Percentiles rank a stretch among this genome's conserved stretches.
phyloP scores from a whole-genome alignment of 495 filamentous ascomycete genomes.

The Hyaloscypha variabilis region DNA sequence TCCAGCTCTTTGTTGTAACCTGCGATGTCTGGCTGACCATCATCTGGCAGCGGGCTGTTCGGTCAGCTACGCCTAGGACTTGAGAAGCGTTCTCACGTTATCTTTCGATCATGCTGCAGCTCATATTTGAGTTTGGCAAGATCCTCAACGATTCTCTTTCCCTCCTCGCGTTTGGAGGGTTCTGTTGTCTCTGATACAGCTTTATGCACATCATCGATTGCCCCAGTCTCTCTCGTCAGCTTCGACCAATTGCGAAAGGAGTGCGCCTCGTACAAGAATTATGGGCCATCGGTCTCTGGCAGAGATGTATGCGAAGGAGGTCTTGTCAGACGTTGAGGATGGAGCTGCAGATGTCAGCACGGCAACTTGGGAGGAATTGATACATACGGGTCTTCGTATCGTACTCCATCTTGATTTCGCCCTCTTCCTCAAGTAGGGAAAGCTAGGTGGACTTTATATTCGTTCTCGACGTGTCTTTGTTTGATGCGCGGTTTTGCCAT shows the following conservation, averaged over 20 bases:
- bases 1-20: conserved; percentile 87
- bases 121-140: conserved; percentile 92
- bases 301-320: conserved; percentile 84
- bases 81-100: conserved; percentile 62
- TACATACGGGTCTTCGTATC: conserved; percentile 63
- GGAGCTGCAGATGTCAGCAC: conserved; percentile 55
- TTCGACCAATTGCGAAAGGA: neutral
- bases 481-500: neutral
- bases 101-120: conserved; percentile 81
- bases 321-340: conserved; percentile 76
- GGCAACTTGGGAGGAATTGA: neutral
- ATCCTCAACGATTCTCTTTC: conserved; percentile 80
- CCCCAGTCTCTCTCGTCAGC: conserved; percentile 68
- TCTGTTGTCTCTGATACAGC: conserved; percentile 64
- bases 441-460: neutral
- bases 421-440: neutral
- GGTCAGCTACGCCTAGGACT: conserved; percentile 2
- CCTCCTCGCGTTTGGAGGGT: conserved; percentile 69
- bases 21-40: conserved; percentile 76
- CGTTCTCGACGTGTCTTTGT: neutral
- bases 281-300: conserved; percentile 89
- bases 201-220: conserved; percentile 91
- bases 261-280: conserved; percentile 72
- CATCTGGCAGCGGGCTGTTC: conserved; percentile 75
- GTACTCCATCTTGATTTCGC: conserved; percentile 53